phyloP scores from a whole-genome alignment of 164 flowering plant species.

The Santalum album region DNA sequence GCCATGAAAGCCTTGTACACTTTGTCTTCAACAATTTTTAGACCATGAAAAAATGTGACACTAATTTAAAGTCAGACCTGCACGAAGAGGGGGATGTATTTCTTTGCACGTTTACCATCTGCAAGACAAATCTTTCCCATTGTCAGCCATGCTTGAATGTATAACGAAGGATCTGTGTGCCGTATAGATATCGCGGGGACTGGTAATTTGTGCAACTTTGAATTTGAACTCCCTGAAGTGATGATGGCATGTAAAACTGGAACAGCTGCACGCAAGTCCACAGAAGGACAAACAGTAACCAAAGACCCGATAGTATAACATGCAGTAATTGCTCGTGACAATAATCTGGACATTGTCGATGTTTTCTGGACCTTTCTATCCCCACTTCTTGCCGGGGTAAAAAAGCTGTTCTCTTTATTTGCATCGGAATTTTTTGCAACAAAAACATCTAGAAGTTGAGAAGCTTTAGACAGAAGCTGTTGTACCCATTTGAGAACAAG shows the following conservation, averaged over 20 bases:
- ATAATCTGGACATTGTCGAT: constrained; percentile 15
- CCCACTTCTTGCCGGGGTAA: constrained; percentile 49
- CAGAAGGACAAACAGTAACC: constrained; percentile 69
- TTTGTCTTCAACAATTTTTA: neutral
- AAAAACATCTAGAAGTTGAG: constrained; percentile 42
- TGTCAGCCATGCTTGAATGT: constrained; percentile 86
- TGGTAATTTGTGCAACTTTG: constrained; percentile 39
- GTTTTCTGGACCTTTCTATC: constrained; percentile 29
- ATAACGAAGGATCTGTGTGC: constrained; percentile 58
- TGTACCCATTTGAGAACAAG: constrained; percentile 62
- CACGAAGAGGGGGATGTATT: constrained; percentile 86
- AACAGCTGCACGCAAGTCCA: constrained; percentile 41
- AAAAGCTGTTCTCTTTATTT: constrained; percentile 25
- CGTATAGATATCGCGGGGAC: constrained; percentile 34
- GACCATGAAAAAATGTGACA: neutral
- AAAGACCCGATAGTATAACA: constrained; percentile 80
- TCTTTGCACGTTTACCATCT: constrained; percentile 82
- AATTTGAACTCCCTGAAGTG: constrained; percentile 55
- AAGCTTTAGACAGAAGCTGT: constrained; percentile 64
- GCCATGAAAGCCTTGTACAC: neutral
- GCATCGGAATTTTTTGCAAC: constrained; percentile 32
- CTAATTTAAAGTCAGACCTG: constrained; percentile 45
- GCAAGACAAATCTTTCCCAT: constrained; percentile 95
- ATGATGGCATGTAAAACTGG: constrained; percentile 73
- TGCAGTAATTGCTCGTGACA: constrained; percentile 48